Percentiles rank a stretch among this genome's conserved stretches.
phyloP scores from a whole-genome alignment of 768 basidiomycete genomes.

The Holtermanniella nyarrowii region DNA sequence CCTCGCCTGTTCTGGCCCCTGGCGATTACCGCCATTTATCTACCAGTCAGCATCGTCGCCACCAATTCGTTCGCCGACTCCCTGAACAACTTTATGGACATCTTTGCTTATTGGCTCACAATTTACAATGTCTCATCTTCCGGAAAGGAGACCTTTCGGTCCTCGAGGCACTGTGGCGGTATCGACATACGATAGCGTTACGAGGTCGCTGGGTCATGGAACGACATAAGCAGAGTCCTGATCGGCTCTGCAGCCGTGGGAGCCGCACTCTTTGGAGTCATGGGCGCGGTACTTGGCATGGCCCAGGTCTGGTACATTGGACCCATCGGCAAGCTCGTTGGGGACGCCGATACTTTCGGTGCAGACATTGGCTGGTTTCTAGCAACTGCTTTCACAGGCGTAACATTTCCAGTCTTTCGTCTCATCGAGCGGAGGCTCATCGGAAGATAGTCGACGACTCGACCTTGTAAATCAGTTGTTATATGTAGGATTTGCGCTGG shows the following conservation, averaged over 20 bases:
- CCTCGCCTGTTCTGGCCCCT: slow-evolving; percentile 40
- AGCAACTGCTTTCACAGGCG: slow-evolving; percentile 45
- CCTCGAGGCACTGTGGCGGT: slow-evolving; percentile 33
- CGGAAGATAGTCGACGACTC: slow-evolving; percentile 14
- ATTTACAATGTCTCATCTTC: slow-evolving; percentile 47
- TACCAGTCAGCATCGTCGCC: slow-evolving; percentile 47
- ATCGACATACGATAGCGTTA: slow-evolving; percentile 31
- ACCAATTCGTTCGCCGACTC: slow-evolving; percentile 45
- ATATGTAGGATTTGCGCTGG: too few species aligned
- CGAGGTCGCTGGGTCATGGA: slow-evolving; percentile 42
- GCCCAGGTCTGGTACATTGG: slow-evolving; percentile 20
- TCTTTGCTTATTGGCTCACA: slow-evolving; percentile 47
- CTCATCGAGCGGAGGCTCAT: slow-evolving; percentile 45
- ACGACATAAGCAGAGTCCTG: slow-evolving; percentile 35
- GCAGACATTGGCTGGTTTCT: slow-evolving; percentile 53
- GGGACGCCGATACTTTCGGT: slow-evolving; percentile 39
- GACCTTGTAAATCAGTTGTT: too few species aligned
- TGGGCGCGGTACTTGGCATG: slow-evolving; percentile 51
- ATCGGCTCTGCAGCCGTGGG: slow-evolving; percentile 42
- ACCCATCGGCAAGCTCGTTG: slow-evolving; percentile 44
- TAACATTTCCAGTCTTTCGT: slow-evolving; percentile 47
- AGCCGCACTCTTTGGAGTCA: slow-evolving; percentile 41
- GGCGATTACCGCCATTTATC: slow-evolving; percentile 45
- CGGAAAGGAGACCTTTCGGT: slow-evolving; percentile 50
- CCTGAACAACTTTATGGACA: slow-evolving; percentile 43